Evolutionary conservation across 1,284 basidiomycete genomes (phyloP).

Genomic region (Takashimella koratensis): DNA sequence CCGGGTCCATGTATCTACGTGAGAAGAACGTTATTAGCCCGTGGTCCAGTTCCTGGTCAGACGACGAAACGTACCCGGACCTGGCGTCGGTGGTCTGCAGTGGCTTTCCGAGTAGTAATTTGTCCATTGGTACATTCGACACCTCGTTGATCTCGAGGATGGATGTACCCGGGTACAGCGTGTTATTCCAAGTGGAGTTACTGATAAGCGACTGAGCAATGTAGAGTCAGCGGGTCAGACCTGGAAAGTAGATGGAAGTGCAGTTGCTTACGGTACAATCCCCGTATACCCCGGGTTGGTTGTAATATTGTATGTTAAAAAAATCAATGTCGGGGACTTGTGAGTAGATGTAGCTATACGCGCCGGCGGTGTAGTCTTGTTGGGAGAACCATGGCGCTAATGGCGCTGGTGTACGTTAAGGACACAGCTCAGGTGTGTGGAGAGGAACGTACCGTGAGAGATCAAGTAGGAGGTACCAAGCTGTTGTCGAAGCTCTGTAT

Average conservation of each 20-base stretch:
- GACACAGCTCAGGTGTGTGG: neutral
- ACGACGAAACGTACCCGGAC: neutral
- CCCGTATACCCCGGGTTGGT: constrained; percentile 28
- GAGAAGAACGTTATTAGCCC: no score
- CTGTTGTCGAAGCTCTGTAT: constrained; percentile 31
- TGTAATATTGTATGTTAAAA: constrained; percentile 51
- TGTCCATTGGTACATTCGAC: constrained; percentile 34
- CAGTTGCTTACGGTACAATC: constrained; percentile 14
- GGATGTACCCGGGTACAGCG: constrained; percentile 18
- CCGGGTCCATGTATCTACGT: constrained; percentile 36
- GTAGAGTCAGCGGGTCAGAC: neutral
- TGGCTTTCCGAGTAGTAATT: constrained; percentile 49
- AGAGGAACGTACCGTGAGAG: constrained; percentile 15
- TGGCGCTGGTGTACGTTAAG: no score
- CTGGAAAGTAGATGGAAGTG: no score
- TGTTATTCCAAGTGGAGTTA: constrained; percentile 11
- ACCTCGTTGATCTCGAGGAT: constrained; percentile 42
- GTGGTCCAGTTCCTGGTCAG: no score
- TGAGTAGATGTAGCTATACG: constrained; percentile 35
- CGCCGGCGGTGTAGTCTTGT: constrained; percentile 32
- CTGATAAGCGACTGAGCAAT: constrained; percentile 30
- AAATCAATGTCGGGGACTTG: constrained; percentile 36
- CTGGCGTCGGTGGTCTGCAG: constrained; percentile 5
- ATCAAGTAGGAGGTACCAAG: constrained; percentile 44
- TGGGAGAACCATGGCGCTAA: constrained; percentile 45